Percentiles rank a stretch among this genome's conserved stretches.
phyloP scores from a whole-genome alignment of 2,329 filamentous ascomycete genomes.

The Davidsoniella australis region DNA sequence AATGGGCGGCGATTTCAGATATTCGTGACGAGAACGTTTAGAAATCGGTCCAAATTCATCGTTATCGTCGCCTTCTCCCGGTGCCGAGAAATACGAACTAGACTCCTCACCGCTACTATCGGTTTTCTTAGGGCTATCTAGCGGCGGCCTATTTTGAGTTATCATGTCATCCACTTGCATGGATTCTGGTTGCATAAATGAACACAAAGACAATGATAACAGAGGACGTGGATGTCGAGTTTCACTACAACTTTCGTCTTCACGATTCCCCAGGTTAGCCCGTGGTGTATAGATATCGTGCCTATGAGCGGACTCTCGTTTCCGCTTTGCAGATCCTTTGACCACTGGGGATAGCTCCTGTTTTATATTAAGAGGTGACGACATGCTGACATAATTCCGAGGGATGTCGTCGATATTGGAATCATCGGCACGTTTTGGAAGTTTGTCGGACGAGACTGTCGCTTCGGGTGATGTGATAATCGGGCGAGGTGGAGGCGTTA shows the following conservation, averaged over 20 bases:
- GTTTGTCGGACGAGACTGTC: not conserved
- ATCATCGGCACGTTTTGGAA: not conserved
- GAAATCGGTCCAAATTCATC: not conserved
- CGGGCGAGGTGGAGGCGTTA: no score
- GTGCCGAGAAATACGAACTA: not conserved
- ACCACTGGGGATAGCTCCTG: not conserved
- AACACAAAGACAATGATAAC: not conserved
- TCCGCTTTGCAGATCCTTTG: not conserved
- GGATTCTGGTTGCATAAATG: not conserved
- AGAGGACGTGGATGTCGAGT: no score
- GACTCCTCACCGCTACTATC: conserved; percentile 7
- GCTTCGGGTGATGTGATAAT: not conserved
- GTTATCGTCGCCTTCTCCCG: not conserved
- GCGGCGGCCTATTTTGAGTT: not conserved
- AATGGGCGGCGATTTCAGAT: no score
- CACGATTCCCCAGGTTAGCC: no score
- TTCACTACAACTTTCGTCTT: no score
- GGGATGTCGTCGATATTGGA: not conserved
- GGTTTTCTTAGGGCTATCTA: not conserved
- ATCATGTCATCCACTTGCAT: not conserved
- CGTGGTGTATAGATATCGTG: no score
- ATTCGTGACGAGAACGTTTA: conserved; percentile 1
- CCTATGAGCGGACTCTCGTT: not conserved
- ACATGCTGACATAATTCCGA: conserved; percentile 1
- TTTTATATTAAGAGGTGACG: conserved; percentile 1